Evolutionary conservation across 1,284 basidiomycete genomes (phyloP), one percentile per base, ranked within the genome.

Genomic region (Coniferiporia weirii): DNA sequence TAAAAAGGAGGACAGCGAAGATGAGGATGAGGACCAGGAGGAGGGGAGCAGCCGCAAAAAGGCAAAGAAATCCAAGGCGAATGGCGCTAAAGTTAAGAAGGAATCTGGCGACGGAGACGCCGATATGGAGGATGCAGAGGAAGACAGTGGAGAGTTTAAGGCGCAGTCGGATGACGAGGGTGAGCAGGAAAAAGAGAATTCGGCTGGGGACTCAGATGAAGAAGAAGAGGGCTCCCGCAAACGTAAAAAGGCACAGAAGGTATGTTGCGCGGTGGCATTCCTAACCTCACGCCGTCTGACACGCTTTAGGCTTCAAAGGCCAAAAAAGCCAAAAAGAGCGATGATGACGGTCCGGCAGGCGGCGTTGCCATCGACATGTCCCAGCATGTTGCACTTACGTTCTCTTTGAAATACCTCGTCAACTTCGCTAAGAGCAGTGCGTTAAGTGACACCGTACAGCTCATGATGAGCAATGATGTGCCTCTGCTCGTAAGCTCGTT

Each of bases 361-460:
- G 84, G 82, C 52, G 89, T 96, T 57, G 74, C 77, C 63, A 92
- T 98, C 69, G 85, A 91, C 73, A 88, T 96, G 79, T 92, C 93
- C 70, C 88, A 91, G 73, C 87, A 92, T 66, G 96, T 99, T 65
- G 87, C 87, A 45, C 79, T 99, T 58, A 98, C 95, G 1, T 99
- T 99, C 78, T 94, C 91, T 40, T 81, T 98, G 69, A 98, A 99
- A 75, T 99, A 99, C 75, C 85, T 99, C 34, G 85, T 91, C 73
- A 98, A 98, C 79, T 99, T 99, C 72, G 87, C 94, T 61, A 99
- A 98, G 81, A 93, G 91, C 63, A 80, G 90, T 0, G 82, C 87
- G 17, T 76, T 99, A 43, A 83, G 86, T 13, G 80, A 80, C 63
- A 81, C 79, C 27, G 92, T 95, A 43, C 81, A 83, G 67, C 79